Evolutionary conservation across 352 stramenopile genomes (phyloP).

Genomic region (Globisporangium radiosum): DNA sequence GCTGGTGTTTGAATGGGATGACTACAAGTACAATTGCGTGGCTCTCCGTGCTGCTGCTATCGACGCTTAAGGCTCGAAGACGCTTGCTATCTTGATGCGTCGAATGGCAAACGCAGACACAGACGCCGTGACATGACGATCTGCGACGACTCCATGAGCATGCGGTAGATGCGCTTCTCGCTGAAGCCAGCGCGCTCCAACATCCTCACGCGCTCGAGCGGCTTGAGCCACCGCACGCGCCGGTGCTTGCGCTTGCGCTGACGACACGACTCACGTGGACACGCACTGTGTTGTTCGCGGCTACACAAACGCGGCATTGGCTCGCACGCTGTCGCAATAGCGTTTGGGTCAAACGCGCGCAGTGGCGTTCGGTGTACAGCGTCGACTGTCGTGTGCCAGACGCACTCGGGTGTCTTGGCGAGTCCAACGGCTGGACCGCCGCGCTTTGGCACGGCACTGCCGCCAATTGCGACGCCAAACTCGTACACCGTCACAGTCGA

Average conservation of each 20-base stretch:
- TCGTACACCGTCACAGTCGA: constrained; percentile 38
- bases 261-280: too few species aligned
- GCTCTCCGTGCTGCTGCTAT: too few species aligned
- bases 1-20: too few species aligned
- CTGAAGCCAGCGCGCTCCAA: constrained; percentile 5
- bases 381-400: constrained; percentile 19
- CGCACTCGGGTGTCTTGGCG: constrained; percentile 9
- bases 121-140: constrained; percentile 41
- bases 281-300: not conserved
- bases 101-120: constrained; percentile 5
- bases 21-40: too few species aligned
- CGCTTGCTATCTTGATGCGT: not conserved
- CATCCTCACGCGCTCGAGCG: too few species aligned
- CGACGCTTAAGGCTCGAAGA: too few species aligned
- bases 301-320: not conserved
- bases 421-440: not conserved
- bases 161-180: constrained; percentile 41
- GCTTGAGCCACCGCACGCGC: too few species aligned
- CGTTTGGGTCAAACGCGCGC: not conserved
- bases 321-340: too few species aligned
- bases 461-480: constrained; percentile 21
- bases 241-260: constrained; percentile 28
- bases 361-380: not conserved
- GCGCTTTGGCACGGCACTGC: too few species aligned
- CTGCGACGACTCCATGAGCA: constrained; percentile 47